Percentiles rank a stretch among this genome's conserved stretches.
Conservation (phyloP, 495 filamentous ascomycete species). For the Amniculicola lignicola region DNA sequence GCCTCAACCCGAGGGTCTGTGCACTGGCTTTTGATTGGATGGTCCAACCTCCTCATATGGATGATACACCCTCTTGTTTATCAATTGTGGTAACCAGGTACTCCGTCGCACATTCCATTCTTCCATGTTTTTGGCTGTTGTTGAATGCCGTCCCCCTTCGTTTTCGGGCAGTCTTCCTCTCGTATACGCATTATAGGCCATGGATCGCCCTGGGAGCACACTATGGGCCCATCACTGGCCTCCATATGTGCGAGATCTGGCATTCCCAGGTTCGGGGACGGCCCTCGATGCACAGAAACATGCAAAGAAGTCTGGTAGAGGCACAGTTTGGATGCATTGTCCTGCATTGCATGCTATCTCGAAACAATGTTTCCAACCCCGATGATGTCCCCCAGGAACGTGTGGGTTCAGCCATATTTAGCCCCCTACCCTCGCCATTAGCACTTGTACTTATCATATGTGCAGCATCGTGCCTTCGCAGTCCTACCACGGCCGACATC, state of each 20-base stretch:
- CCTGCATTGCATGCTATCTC: neutral
- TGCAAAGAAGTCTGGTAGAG: neutral
- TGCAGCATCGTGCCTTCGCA: slow-evolving; percentile 11
- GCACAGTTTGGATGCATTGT: neutral
- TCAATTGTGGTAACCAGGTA: slow-evolving; percentile 1
- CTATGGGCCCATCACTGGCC: neutral
- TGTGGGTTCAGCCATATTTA: slow-evolving; percentile 22
- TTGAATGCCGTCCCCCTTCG: neutral
- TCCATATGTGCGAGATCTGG: slow-evolving; percentile 5
- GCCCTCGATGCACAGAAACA: neutral
- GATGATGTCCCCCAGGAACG: neutral
- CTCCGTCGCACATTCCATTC: neutral
- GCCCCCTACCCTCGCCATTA: slow-evolving; percentile 5
- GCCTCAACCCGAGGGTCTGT: neutral
- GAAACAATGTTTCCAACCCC: slow-evolving; percentile 8
- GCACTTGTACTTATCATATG: slow-evolving; percentile 11
- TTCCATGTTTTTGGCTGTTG: neutral
- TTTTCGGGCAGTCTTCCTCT: neutral
- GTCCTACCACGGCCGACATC: slow-evolving; percentile 7
- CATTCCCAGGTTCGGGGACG: neutral
- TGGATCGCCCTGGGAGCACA: slow-evolving; percentile 5
- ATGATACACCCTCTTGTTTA: slow-evolving; percentile 14
- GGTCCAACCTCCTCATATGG: slow-evolving; percentile 8
- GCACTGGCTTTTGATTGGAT: slow-evolving; percentile 2
- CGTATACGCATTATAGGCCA: neutral